Base-by-base conservation (phyloP, 768 basidiomycete species). In the Kwoniella dejecticola region DNA sequence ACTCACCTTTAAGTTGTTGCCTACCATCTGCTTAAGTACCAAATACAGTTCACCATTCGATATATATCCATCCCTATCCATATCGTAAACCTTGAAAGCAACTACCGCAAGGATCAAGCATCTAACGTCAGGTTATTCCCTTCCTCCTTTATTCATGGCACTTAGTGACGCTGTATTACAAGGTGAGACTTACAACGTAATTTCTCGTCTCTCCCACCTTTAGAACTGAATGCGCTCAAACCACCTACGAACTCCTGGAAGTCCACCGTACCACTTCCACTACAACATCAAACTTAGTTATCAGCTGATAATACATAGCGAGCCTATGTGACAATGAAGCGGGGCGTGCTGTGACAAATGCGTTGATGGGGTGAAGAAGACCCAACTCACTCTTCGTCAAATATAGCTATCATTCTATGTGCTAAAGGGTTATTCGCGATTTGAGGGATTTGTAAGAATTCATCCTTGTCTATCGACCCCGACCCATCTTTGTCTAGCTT, bases 1-100 rank as follows among this genome's bases (percentile, higher is more conserved):
- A 50, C 79, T 61, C 48, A 92, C 92, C 84, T 99, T 99, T 72
- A 99, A 82, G 80, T 99, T 99, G 79, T 89, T 97, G 31, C 96
- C 96, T 50, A 98, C 96, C 96, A 99, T 99, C 91, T 98, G 98
- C 84, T 99, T 99, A 67, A 99, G 82, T 38, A 99, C 96, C 47
- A 99, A 82, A 82, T 97, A 99, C 29, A 99, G 85, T 80, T 99
- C 96, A 57, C 96, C 96, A 74, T 99, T 99, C 12, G 93, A 96
- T 78, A 99, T 99, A 81, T 80, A 99, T 7, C 92, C 93, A 75
- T 99, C 96, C 52, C 96, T 85, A 78, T 99, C 96, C 77, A 99
- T 91, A 76, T 99, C 96, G 71, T 99, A 99, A 52, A 99, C 96
- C 78, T 98, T 98, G 86, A 99, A 99, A 24, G 96, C 96, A 75